Base-by-base conservation (phyloP, 495 filamentous ascomycete genomes). In the Aspergillus saccharolyticus region DNA sequence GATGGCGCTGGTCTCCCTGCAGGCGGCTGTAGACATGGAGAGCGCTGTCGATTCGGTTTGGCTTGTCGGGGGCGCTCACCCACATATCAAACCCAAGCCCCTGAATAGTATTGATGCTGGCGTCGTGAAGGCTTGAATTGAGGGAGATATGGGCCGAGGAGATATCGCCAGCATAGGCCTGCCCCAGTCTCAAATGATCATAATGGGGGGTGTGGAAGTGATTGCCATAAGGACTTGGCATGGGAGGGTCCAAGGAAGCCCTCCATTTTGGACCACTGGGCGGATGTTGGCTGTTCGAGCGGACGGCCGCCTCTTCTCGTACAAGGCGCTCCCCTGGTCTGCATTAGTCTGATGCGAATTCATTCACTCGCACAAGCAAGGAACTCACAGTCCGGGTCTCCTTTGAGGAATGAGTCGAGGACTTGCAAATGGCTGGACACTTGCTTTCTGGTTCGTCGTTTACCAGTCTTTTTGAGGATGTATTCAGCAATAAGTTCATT, bases 351-450 rank as follows among this genome's bases (percentile, higher is more conserved):
- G n/a, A 20, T 25, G 24, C 30, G n/a, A 22, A 22, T 25, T 45
- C 25, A 4, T 30, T 15, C 33, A 10, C 33, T 20, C 12, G 16
- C 47, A 12, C 25, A 28, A 3, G 4, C 12, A 45, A 21, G 20
- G 18, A 42, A 42, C 73, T 71, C 62, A 76, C 73, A 76, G 62
- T 78, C 78, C 39, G 78, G 82, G 62, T 88, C 81, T 20, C 81
- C 76, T 54, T 79, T 77, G 59, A 93, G 77, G 64, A 91, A 89
- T 14, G 83, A 84, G 74, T 95, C 96, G 45, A 98, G 73, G n/a
- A 97, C 93, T 75, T 98, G 94, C 57, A 97, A 89, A 70, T 98
- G 94, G 63, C 92, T 97, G 0, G 93, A 97, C 9, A 98, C 89
- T 69, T 96, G 89, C 71, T 98, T 98, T 53, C 94, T 78, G 42